Base-by-base conservation (phyloP, 306 rosid species). In the Potentilla sterilis region DNA sequence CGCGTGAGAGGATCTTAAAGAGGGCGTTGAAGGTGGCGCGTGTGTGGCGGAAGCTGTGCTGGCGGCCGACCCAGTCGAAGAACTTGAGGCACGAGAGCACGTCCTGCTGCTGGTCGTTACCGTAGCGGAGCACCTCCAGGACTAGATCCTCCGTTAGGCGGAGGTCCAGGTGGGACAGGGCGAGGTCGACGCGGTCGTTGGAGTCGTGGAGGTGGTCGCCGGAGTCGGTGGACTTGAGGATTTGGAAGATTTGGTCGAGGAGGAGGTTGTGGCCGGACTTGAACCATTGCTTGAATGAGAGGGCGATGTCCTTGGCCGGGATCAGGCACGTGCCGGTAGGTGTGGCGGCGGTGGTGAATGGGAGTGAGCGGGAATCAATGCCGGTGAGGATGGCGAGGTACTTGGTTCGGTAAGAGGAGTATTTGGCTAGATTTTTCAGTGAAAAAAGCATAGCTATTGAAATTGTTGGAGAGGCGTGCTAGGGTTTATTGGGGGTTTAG, bases 11-110 rank as follows among this genome's bases (percentile, higher is more conserved):
- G n/a, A 94, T 87, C 78, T 82, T 83, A 78, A 88, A 92, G 61
- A 94, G 83, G 63, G 86, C 84, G 18, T 67, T 0, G 77, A 86
- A 88, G 38, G 98, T 90, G 69, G 78, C 83, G 6, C 87, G 91
- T 14, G 98, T 88, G 78, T 90, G 98, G 72, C 37, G 0, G 54
- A 86, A 94, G 11, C 77, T 49, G 0, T 76, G 81, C 21, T 94
- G 97, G 54, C 88, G 86, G 48, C 98, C 98, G 4, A 83, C 98
- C 98, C 97, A 94, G 65, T 94, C 96, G 82, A 94, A 94, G 88
- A 94, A 91, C 79, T 82, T 88, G 74, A 94, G 89, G 73, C 93
- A 85, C 4, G 97, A 82, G 68, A 88, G 84, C 35, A 90, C 88
- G 13, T 86, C 86, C 6, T 85, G 79, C 44, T 69, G 68, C 5